Conservation (phyloP, 2,329 filamentous ascomycete species). For the Microsporum ferrugineum region DNA sequence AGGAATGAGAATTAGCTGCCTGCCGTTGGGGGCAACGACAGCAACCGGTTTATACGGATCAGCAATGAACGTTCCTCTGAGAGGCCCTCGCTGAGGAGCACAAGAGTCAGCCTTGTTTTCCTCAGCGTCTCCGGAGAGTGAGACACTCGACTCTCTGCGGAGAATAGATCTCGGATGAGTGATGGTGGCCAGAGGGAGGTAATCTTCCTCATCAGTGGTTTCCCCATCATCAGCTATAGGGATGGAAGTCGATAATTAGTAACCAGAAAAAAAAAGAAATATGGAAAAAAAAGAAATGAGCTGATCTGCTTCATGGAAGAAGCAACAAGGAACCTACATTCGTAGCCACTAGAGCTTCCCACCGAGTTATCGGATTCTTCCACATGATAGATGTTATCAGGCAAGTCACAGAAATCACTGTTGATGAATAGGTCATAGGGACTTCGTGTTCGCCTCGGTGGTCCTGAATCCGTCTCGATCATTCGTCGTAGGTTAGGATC, state of each 20-base stretch:
- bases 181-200: constrained; percentile 38
- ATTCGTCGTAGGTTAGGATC: constrained; percentile 62
- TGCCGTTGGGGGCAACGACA: constrained; percentile 38
- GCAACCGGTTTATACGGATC: constrained; percentile 39
- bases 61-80: constrained; percentile 38
- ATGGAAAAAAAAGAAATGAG: not conserved
- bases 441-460: constrained; percentile 11
- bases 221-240: constrained; percentile 46
- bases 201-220: constrained; percentile 50
- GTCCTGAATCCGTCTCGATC: constrained; percentile 52
- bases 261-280: constrained; percentile 13
- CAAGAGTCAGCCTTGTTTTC: constrained; percentile 21
- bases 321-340: constrained; percentile 39
- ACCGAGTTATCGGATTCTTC: constrained; percentile 35
- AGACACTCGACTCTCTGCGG: constrained; percentile 37
- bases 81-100: constrained; percentile 34
- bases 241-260: constrained; percentile 3
- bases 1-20: constrained; percentile 38
- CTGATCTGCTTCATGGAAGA: not conserved
- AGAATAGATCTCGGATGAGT: constrained; percentile 40
- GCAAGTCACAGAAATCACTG: constrained; percentile 28
- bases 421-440: constrained; percentile 27
- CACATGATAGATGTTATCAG: constrained; percentile 33
- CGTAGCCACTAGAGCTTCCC: constrained; percentile 43
- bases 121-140: constrained; percentile 34